Evolutionary conservation across 1,284 basidiomycete genomes (phyloP).

Genomic region (Amylostereum chailletii): DNA sequence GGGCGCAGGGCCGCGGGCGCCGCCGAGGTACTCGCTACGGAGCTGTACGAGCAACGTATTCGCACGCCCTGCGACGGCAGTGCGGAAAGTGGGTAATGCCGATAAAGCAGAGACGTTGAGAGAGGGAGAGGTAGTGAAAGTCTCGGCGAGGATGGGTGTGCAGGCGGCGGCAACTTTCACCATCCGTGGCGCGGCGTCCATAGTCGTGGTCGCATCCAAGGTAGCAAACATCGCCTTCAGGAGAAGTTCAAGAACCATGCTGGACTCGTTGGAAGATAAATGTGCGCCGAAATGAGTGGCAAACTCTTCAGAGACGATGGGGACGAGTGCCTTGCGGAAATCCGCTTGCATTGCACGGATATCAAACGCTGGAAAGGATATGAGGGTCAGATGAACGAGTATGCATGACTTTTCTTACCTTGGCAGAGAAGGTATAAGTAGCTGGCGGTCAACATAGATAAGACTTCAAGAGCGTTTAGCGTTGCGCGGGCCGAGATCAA

Average conservation of each 20-base stretch:
- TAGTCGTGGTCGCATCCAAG: slow-evolving; percentile 58
- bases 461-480: slow-evolving; percentile 65
- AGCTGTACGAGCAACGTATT: slow-evolving; percentile 38
- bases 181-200: slow-evolving; percentile 64
- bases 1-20: slow-evolving; percentile 44
- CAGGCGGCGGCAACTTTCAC: slow-evolving; percentile 53
- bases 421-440: slow-evolving; percentile 76
- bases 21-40: slow-evolving; percentile 44
- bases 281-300: slow-evolving; percentile 33
- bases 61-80: slow-evolving; percentile 35
- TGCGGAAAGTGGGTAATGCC: slow-evolving; percentile 42
- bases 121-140: slow-evolving; percentile 31
- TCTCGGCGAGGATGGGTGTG: slow-evolving; percentile 53
- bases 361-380: slow-evolving; percentile 49
- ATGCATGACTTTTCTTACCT: slow-evolving; percentile 22
- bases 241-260: slow-evolving; percentile 26
- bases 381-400: neutral
- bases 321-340: slow-evolving; percentile 41
- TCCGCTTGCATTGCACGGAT: slow-evolving; percentile 64
- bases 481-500: slow-evolving; percentile 76
- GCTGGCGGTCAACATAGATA: slow-evolving; percentile 64
- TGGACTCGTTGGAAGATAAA: slow-evolving; percentile 25
- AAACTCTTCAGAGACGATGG: slow-evolving; percentile 46
- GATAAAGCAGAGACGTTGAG: slow-evolving; percentile 18
- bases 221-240: slow-evolving; percentile 35